These are phyloP conservation scores for Phytophthora tubulina DNA, from an alignment of 352 stramenopile genomes.

Conservation along the genomic window DNA sequence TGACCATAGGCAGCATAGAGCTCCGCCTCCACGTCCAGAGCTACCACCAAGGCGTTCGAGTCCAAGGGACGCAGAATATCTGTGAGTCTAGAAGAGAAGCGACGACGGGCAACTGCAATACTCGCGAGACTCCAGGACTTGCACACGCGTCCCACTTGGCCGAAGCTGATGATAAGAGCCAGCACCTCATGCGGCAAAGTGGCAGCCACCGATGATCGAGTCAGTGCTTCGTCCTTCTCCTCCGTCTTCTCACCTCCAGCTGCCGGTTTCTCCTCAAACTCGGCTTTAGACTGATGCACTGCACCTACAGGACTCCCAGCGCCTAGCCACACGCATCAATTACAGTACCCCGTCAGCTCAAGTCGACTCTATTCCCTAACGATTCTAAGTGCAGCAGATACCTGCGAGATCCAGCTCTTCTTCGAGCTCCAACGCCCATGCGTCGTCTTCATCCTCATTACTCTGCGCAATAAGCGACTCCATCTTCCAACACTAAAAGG, in stretches of 20 bases:
- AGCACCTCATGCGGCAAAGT: constrained; percentile 81
- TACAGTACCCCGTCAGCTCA: background rate
- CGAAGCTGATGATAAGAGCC: constrained; percentile 73
- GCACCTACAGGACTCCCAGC: background rate
- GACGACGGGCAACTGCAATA: constrained; percentile 67
- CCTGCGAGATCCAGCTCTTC: constrained; percentile 62
- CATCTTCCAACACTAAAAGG: constrained; percentile 6
- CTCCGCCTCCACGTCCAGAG: constrained; percentile 65
- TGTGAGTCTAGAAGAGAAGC: constrained; percentile 63
- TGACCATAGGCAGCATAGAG: constrained; percentile 71
- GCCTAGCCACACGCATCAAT: constrained; percentile 7
- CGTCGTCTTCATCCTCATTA: constrained; percentile 50
- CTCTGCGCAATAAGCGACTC: background rate
- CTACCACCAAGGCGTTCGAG: constrained; percentile 51
- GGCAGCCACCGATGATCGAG: constrained; percentile 38
- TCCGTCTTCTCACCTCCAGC: background rate
- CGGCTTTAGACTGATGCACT: background rate
- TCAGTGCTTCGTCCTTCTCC: background rate
- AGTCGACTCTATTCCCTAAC: background rate
- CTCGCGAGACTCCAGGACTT: constrained; percentile 85
- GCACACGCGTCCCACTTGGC: constrained; percentile 78
- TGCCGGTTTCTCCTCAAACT: constrained; percentile 31
- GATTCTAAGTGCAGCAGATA: constrained; percentile 13
- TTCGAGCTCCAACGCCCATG: constrained; percentile 77
- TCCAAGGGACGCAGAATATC: constrained; percentile 68